These are phyloP conservation scores for Perilla frutescens DNA, from an alignment of 257 asterid genomes.

Conservation along the genomic window DNA sequence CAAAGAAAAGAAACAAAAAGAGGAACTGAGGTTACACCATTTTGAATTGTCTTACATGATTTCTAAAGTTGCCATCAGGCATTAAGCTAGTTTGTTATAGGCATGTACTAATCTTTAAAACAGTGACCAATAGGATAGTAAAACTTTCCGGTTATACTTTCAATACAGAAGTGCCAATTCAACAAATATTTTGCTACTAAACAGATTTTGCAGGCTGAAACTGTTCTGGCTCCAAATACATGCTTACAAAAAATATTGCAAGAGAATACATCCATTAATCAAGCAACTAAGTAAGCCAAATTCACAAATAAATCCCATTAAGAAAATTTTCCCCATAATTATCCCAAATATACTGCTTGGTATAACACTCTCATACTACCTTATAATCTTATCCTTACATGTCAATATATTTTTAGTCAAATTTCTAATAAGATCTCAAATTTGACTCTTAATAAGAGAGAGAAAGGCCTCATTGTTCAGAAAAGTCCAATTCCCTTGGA, in stretches of 20 bases:
- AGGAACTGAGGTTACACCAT: background rate
- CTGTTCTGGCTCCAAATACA: background rate
- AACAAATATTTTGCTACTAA: background rate
- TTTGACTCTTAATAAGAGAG: background rate
- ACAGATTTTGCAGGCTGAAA: conserved; percentile 23
- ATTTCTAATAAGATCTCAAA: background rate
- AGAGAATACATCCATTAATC: background rate
- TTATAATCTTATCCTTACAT: background rate
- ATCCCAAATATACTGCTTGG: background rate
- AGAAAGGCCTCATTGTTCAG: conserved; percentile 5
- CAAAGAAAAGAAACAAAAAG: background rate
- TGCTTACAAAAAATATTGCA: background rate
- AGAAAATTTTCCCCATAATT: background rate
- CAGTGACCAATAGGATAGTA: background rate
- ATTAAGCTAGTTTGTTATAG: conserved; percentile 3
- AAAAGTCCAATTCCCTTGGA: background rate
- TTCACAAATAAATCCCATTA: background rate
- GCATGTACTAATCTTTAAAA: background rate
- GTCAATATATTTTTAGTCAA: background rate
- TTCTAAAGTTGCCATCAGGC: conserved; percentile 14
- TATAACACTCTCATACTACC: background rate
- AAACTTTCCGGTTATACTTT: background rate
- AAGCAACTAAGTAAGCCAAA: background rate
- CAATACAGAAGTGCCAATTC: background rate
- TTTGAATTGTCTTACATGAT: background rate